Evolutionary conservation across 257 asterid genomes (phyloP), one percentile per base, ranked within the genome.

Genomic region (Buddleja alternifolia): DNA sequence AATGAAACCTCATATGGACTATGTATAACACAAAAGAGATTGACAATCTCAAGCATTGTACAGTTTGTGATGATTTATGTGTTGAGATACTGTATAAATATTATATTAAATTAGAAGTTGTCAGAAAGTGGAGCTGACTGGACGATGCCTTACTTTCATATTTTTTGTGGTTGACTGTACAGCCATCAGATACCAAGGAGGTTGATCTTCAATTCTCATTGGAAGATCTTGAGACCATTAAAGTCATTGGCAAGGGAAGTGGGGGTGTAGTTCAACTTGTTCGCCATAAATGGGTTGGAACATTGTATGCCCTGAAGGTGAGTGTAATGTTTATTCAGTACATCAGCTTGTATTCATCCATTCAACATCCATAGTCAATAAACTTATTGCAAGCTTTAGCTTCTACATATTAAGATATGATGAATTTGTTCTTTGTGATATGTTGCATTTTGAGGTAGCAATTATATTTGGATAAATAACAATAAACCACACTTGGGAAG

Each of bases 221-320:
- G 80, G 97, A 90, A 81, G 99, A 93, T 71, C 96, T 93, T 63
- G 96, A 90, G 86, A 90, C 97, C 55, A 80, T 90, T 79, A 90
- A 88, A 86, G 99, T 93, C 69, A 90, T 93, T 51, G 99, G 99
- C 74, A 93, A 93, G 78, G 97, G 99, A 80, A 90, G 99, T 73
- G 97, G 97, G 21, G 99, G 97, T 32, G 90, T 90, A 37, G 99
- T 93, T 78, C 99, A 93, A 68, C 99, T 93, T 83, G 97, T 88
- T 71, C 96, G 93, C 34, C 97, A 93, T 77, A 88, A 93, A 81
- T 93, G 99, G 99, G 88, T 82, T 57, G 99, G 99, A 67, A 88
- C 86, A 24, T 71, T 93, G 67, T 93, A 88, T 70, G 97, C 99
- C 67, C 77, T 93, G 81, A 93, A 93, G 97, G 98, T 93, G 61